Evolutionary conservation across 179 eudicot genomes (phyloP), one percentile per base, ranked within the genome.

Genomic region (Nepenthes alata): DNA sequence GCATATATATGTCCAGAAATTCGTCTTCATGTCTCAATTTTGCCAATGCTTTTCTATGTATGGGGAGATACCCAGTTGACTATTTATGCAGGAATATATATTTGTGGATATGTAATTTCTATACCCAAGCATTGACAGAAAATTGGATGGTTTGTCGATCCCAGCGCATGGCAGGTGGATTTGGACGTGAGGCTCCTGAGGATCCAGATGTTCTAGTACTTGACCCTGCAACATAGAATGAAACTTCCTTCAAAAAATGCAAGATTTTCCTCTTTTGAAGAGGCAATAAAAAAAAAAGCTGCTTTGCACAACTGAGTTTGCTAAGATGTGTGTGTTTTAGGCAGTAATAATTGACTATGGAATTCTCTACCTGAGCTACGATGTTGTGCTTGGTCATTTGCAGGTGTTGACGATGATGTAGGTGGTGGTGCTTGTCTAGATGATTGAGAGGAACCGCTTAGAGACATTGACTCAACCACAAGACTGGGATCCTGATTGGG

Each of bases 91-190:
- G 45, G 5, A 25, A 25, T 41, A 51, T 51, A 51, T 51, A 14
- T 51, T 51, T 11, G 11, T 4, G 13, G 5, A 51, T 51, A 4
- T 11, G 7, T 45, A 63, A 47, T 47, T 57, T 12, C 41, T 82
- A 47, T 81, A 91, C 98, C 98, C 98, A 91, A 59, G 95, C 95
- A 80, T 84, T 86, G 77, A 80, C 85, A 58, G 98, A 78, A 77
- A 91, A 91, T 54, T 78, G 95, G 61, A 91, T 80, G 47, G 98
- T 91, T 62, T 81, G 82, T 7, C 77, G 71, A 67, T 91, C 87
- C 95, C 88, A 91, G 62, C 90, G 93, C 78, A 86, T 67, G 53
- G 90, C 65, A 63, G 86, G 74, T 63, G 95, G 72, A 67, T 57
- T 71, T 44, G 88, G 65, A 75, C 77, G 63, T 63, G 89, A 68